phyloP scores from a whole-genome alignment of 1,284 basidiomycete species.

The Cutaneotrichosporon daszewskae region DNA sequence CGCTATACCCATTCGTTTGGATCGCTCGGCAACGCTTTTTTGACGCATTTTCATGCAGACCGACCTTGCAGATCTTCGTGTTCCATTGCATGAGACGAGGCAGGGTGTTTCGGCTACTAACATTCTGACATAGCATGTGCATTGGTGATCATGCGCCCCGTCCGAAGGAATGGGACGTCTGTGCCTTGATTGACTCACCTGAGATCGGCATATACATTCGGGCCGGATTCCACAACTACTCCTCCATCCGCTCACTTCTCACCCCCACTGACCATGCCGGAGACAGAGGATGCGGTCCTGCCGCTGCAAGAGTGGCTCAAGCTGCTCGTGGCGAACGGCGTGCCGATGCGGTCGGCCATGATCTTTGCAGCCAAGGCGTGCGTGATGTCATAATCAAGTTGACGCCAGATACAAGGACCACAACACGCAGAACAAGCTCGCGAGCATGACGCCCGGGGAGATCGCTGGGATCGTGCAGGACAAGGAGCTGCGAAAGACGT shows the following conservation, averaged over 20 bases:
- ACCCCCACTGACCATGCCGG: neutral
- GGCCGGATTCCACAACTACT: neutral
- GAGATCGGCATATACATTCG: too few relatives aligned
- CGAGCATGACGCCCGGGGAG: slow-evolving; percentile 57
- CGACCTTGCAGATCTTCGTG: too few relatives aligned
- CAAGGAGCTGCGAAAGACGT: slow-evolving; percentile 62
- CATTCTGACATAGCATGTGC: too few relatives aligned
- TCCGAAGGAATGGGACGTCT: too few relatives aligned
- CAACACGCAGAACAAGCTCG: slow-evolving; percentile 59
- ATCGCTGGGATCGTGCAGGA: slow-evolving; percentile 58
- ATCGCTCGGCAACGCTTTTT: too few relatives aligned
- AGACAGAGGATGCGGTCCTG: slow-evolving; percentile 43
- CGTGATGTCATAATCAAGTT: slow-evolving; percentile 24
- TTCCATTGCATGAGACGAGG: too few relatives aligned
- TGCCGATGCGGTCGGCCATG: slow-evolving; percentile 71
- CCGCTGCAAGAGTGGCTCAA: slow-evolving; percentile 69
- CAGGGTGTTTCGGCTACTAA: too few relatives aligned
- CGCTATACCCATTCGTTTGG: too few relatives aligned
- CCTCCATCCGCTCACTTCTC: neutral
- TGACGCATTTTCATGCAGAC: too few relatives aligned
- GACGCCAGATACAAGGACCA: slow-evolving; percentile 63
- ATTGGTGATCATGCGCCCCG: too few relatives aligned
- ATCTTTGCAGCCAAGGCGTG: slow-evolving; percentile 69
- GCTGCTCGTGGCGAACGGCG: slow-evolving; percentile 58
- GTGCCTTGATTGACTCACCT: too few relatives aligned